phyloP scores from a whole-genome alignment of 1,284 basidiomycete species.

The Ustilago esculenta region DNA sequence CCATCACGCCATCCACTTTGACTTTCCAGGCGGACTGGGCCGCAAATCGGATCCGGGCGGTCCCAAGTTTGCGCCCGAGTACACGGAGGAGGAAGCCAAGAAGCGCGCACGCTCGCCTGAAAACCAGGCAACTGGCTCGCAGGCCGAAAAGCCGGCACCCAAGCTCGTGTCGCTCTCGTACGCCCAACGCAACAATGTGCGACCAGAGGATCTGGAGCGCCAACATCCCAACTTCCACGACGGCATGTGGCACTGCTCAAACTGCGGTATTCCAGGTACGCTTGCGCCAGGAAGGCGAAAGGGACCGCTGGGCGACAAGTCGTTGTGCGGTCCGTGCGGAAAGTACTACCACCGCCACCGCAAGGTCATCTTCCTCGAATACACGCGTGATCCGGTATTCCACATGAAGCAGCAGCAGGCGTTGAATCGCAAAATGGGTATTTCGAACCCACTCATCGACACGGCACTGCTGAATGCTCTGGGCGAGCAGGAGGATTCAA shows the following conservation, averaged over 20 bases:
- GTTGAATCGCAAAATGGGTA: conserved; percentile 37
- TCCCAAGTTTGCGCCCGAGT: conserved; percentile 49
- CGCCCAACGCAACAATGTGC: conserved; percentile 49
- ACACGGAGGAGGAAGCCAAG: conserved; percentile 46
- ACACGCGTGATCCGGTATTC: conserved; percentile 57
- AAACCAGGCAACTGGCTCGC: conserved; percentile 42
- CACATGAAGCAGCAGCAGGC: conserved; percentile 55
- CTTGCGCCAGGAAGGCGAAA: conserved; percentile 70
- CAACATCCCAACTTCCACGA: conserved; percentile 65
- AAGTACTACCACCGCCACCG: conserved; percentile 69
- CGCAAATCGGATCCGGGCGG: conserved; percentile 46
- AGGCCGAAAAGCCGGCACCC: conserved; percentile 33
- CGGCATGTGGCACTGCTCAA: conserved; percentile 65
- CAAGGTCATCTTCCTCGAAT: conserved; percentile 54
- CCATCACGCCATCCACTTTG: conserved; percentile 59
- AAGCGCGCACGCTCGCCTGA: conserved; percentile 45
- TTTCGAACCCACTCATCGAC: conserved; percentile 40
- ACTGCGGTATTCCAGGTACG: conserved; percentile 63
- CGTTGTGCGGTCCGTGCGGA: conserved; percentile 90
- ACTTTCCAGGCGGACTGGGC: conserved; percentile 62
- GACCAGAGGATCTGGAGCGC: conserved; percentile 60
- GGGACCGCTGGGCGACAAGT: conserved; percentile 87
- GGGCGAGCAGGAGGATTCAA: conserved; percentile 37
- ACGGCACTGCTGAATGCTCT: conserved; percentile 39
- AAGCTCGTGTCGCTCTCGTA: conserved; percentile 49